These are phyloP conservation scores for Chenopodium formosanum DNA, from an alignment of 148 eudicot species.

Conservation along the genomic window DNA sequence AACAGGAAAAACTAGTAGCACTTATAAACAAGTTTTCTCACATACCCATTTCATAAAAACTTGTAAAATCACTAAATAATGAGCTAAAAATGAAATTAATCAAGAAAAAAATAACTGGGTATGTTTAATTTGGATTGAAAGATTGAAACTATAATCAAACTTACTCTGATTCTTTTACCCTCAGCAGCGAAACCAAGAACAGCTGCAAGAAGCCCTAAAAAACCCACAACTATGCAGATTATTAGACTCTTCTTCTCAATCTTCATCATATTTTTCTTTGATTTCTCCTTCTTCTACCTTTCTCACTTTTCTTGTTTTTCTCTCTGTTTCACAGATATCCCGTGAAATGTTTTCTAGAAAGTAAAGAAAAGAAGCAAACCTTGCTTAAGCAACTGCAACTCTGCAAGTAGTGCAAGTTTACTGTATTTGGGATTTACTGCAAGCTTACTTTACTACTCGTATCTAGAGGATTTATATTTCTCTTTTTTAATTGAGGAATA, in stretches of 20 bases:
- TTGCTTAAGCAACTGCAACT: constrained; percentile 1
- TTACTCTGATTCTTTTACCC: constrained; percentile 61
- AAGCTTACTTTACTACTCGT: too few relatives aligned
- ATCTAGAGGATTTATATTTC: too few relatives aligned
- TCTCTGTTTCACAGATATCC: neutral
- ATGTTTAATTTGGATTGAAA: constrained; percentile 2
- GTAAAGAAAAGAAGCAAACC: neutral
- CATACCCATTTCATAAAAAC: neutral
- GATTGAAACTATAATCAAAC: neutral
- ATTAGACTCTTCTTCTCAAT: constrained; percentile 52
- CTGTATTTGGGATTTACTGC: too few relatives aligned
- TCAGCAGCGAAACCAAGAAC: constrained; percentile 72
- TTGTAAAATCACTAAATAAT: neutral
- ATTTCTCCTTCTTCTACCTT: neutral
- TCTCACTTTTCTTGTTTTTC: neutral
- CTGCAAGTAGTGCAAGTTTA: neutral
- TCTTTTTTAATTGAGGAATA: too few relatives aligned
- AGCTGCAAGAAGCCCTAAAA: constrained; percentile 64
- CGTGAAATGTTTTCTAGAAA: neutral
- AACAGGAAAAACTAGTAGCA: neutral
- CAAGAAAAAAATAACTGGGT: neutral
- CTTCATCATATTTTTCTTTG: neutral
- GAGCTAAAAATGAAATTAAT: neutral
- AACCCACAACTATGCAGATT: constrained; percentile 53
- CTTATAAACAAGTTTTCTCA: neutral